A percentile compares a stretch with the other conserved stretches of the same genome.
Conservation (phyloP, 495 filamentous ascomycete species). For the Bryoglossum gracile region DNA sequence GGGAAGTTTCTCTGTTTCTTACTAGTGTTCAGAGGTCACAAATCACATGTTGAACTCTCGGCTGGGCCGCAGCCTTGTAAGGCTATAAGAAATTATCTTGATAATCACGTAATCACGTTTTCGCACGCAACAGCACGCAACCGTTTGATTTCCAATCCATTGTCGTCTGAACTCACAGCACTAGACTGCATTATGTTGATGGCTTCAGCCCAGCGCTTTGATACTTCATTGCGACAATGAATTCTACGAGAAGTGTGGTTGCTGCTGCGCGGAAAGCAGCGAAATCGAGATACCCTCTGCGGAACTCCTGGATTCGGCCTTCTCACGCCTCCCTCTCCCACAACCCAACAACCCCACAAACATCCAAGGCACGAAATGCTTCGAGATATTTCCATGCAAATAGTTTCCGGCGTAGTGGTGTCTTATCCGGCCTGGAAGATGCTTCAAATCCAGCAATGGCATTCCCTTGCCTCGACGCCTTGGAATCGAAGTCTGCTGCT, state of each 20-base stretch:
- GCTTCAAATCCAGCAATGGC: slow-evolving; percentile 83
- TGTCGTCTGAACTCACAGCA: too few relatives aligned
- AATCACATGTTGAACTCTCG: too few relatives aligned
- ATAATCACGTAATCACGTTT: not conserved
- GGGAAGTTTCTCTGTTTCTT: too few relatives aligned
- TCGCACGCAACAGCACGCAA: not conserved
- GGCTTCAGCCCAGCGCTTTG: too few relatives aligned
- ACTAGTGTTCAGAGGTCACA: too few relatives aligned
- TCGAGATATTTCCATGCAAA: slow-evolving; percentile 1
- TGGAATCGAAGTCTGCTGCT: slow-evolving; percentile 76
- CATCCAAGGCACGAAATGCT: slow-evolving; percentile 1
- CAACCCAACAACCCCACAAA: not conserved
- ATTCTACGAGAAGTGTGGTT: slow-evolving; percentile 11
- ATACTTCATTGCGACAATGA: slow-evolving; percentile 11
- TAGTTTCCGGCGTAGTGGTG: not conserved
- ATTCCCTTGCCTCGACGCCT: slow-evolving; percentile 91
- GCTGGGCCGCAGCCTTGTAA: too few relatives aligned
- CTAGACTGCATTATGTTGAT: too few relatives aligned
- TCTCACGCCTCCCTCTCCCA: slow-evolving; percentile 2
- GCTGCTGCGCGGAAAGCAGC: slow-evolving; percentile 13
- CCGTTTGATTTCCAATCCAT: too few relatives aligned
- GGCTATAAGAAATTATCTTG: not conserved
- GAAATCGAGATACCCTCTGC: not conserved
- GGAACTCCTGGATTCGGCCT: slow-evolving; percentile 4
- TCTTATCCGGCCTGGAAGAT: slow-evolving; percentile 24